phyloP scores from a whole-genome alignment of 2,329 filamentous ascomycete genomes.

The Magnaporthiopsis rhizophila region DNA sequence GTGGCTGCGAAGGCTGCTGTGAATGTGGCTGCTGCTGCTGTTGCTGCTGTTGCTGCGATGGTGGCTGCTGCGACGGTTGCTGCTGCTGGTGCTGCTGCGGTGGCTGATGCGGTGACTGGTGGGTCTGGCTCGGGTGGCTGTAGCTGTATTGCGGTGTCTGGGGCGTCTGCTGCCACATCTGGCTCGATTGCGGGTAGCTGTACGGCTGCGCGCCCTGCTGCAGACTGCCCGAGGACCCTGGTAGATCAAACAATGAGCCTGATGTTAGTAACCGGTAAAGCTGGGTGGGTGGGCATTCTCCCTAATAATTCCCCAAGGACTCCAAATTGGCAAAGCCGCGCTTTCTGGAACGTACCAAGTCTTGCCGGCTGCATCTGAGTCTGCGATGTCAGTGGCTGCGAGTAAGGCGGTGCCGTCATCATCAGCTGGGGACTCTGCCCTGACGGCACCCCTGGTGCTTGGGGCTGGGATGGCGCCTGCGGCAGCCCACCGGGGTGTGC shows the following conservation, averaged over 20 bases:
- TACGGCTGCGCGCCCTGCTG: constrained; percentile 48
- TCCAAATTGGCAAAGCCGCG: neutral
- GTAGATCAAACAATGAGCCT: neutral
- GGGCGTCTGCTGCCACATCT: constrained; percentile 61
- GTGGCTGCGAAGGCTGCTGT: constrained; percentile 41
- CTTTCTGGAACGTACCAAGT: constrained; percentile 41
- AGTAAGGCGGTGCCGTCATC: constrained; percentile 59
- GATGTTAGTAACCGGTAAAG: neutral
- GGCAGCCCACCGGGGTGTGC: neutral
- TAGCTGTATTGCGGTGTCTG: constrained; percentile 52
- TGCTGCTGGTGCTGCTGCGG: constrained; percentile 45
- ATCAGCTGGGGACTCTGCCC: constrained; percentile 60
- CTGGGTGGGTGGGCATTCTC: neutral
- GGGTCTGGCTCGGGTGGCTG: constrained; percentile 44
- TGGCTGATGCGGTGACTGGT: constrained; percentile 40
- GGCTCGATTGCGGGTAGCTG: constrained; percentile 52
- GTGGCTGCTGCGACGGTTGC: constrained; percentile 58
- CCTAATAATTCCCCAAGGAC: neutral
- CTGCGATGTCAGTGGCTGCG: constrained; percentile 63
- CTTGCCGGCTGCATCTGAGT: constrained; percentile 64
- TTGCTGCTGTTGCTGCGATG: constrained; percentile 55
- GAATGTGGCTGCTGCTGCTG: constrained; percentile 44
- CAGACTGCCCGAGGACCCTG: constrained; percentile 44
- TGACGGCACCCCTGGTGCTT: constrained; percentile 36
- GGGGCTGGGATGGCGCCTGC: neutral